phyloP scores from a whole-genome alignment of 768 basidiomycete species.

The Termitomyces sp. region DNA sequence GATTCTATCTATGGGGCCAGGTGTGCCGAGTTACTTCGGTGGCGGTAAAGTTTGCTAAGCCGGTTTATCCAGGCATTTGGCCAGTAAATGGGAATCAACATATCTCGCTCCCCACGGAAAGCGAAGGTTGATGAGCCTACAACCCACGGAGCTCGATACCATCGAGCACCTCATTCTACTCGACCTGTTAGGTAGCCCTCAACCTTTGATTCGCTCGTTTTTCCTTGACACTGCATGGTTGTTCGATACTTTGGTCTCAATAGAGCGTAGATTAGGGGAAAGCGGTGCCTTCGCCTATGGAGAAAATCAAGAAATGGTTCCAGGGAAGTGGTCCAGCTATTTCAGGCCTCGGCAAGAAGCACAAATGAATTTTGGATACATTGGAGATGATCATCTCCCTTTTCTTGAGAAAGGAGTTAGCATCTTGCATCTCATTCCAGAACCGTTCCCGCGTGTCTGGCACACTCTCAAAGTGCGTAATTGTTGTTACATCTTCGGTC shows the following conservation, averaged over 20 bases:
- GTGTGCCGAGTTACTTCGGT: conserved; percentile 32
- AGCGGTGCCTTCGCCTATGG: conserved; percentile 54
- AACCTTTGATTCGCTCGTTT: conserved; percentile 74
- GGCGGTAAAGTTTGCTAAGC: conserved; percentile 1
- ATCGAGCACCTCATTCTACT: conserved; percentile 92
- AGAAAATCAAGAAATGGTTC: conserved; percentile 35
- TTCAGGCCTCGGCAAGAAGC: conserved; percentile 47
- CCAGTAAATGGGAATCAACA: conserved; percentile 73
- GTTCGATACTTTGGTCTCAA: conserved; percentile 67
- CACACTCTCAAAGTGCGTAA: conserved; percentile 55
- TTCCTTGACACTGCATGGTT: conserved; percentile 91
- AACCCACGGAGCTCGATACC: conserved; percentile 59
- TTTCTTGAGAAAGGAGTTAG: conserved; percentile 82
- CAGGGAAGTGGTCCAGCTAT: conserved; percentile 56
- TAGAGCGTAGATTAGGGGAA: conserved; percentile 66
- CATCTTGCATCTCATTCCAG: conserved; percentile 83
- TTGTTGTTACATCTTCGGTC: conserved; percentile 26
- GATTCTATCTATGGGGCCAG: conserved; percentile 96
- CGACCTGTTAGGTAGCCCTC: conserved; percentile 79
- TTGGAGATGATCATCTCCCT: conserved; percentile 93
- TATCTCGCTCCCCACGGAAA: conserved; percentile 56
- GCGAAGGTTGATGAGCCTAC: conserved; percentile 49
- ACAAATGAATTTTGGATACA: conserved; percentile 44
- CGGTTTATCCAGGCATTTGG: conserved; percentile 63
- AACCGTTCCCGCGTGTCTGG: conserved; percentile 89